Percentiles rank a stretch among this genome's conserved stretches.
Conservation (phyloP, 2,329 filamentous ascomycete species). For the Aspergillus sergii region DNA sequence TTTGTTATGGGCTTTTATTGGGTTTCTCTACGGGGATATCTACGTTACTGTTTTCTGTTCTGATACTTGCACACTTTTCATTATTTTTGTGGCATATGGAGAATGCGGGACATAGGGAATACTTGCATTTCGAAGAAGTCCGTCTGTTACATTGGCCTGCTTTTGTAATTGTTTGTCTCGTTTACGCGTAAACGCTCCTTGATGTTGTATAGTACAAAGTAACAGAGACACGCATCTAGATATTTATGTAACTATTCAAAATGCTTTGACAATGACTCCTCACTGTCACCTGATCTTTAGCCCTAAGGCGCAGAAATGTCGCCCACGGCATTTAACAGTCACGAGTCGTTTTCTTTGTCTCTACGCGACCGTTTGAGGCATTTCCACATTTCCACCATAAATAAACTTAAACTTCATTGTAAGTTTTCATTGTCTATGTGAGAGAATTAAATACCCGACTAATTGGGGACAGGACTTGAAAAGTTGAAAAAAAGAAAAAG, state of each 20-base stretch:
- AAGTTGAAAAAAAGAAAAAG: too few relatives aligned
- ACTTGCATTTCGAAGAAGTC: neutral
- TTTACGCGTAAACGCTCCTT: neutral
- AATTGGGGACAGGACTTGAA: too few relatives aligned
- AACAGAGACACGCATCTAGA: neutral
- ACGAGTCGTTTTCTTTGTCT: too few relatives aligned
- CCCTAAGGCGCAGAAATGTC: neutral
- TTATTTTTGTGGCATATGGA: neutral
- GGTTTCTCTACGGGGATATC: constrained; percentile 3
- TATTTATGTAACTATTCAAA: neutral
- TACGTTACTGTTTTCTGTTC: neutral
- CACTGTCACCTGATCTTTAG: neutral
- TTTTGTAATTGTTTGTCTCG: neutral
- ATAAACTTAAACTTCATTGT: too few relatives aligned
- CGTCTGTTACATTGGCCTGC: neutral
- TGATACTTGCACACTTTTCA: neutral
- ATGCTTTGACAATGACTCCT: too few relatives aligned
- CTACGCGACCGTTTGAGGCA: too few relatives aligned
- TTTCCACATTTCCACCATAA: too few relatives aligned
- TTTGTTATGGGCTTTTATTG: constrained; percentile 23
- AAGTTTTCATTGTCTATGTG: neutral
- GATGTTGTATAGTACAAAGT: constrained; percentile 1
- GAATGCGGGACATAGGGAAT: neutral
- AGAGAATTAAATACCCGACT: neutral
- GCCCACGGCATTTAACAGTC: too few relatives aligned